Evolutionary conservation across 345 rosid genomes (phyloP).

Genomic region (Crucihimalaya himalaica): DNA sequence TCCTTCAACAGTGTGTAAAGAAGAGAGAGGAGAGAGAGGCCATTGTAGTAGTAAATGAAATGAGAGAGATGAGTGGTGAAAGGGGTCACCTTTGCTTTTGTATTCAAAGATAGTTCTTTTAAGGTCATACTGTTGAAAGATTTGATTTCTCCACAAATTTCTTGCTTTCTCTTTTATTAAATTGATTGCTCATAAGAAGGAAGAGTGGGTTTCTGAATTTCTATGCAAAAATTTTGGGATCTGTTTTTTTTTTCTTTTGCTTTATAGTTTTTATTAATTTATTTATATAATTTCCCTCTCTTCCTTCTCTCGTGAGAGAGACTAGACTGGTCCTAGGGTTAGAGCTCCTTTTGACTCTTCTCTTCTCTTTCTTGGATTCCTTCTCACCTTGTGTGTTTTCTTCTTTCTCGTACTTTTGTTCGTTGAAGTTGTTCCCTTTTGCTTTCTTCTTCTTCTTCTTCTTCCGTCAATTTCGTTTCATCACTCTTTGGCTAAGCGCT

Average conservation of each 20-base stretch:
- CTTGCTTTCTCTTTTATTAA: background rate
- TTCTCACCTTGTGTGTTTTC: conserved; percentile 27
- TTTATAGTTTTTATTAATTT: background rate
- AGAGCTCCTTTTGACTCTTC: conserved; percentile 47
- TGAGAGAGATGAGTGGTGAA: conserved; percentile 37
- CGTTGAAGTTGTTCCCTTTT: conserved; percentile 28
- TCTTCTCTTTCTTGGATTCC: conserved; percentile 47
- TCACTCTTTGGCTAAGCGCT: conserved; percentile 20
- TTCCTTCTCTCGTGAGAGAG: conserved; percentile 17
- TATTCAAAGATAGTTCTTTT: conserved; percentile 29
- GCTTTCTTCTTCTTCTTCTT: conserved; percentile 25
- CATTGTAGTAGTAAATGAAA: conserved; percentile 31
- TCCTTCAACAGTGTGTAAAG: conserved; percentile 47
- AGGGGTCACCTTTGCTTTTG: conserved; percentile 47
- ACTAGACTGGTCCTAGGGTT: conserved; percentile 60
- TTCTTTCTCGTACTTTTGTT: conserved; percentile 40
- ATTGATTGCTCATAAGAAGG: conserved; percentile 22
- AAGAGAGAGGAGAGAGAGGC: conserved; percentile 34
- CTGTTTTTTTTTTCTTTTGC: conserved; percentile 40
- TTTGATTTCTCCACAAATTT: background rate
- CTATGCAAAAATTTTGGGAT: conserved; percentile 50
- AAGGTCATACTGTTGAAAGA: background rate
- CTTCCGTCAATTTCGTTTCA: conserved; percentile 41
- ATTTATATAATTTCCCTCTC: too few species aligned
- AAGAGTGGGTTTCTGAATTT: conserved; percentile 27